Evolutionary conservation across 1,284 basidiomycete genomes (phyloP), one percentile per base, ranked within the genome.

Genomic region (Ustilago shanxiensis): DNA sequence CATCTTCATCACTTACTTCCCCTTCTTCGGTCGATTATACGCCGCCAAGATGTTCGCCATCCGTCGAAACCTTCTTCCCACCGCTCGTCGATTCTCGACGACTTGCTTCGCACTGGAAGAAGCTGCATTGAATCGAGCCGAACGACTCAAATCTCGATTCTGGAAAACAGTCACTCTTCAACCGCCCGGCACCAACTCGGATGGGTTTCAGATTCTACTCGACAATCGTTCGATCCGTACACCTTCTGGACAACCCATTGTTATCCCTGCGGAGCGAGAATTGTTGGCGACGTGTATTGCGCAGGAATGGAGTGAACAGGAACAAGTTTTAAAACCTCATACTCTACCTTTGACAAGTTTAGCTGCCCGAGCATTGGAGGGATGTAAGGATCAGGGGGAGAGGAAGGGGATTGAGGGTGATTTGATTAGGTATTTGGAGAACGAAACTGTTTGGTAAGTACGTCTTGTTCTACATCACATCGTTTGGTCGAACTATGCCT

Each of bases 221-320:
- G 96, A 99, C 88, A 90, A 90, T 70, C 90, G 95, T 28, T 88
- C 93, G 0, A 89, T 99, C 63, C 95, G 93, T 86, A 98, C 96
- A 18, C 95, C 96, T 0, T 89, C 88, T 0, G 95, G 95, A 7
- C 90, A 91, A 39, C 89, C 89, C 7, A 87, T 99, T 33, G 85
- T 91, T 28, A 84, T 99, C 18, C 95, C 95, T 0, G 86, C 88
- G 41, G 88, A 91, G 66, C 92, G 93, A 79, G 87, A 89, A 51
- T 86, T 96, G 35, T 88, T 93, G 20, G 95, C 96, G 1, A 89
- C 92, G 1, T 89, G 98, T 64, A 92, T 99, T 77, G 95, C 95
- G 11, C 90, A 92, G 66, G 96, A 99, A 88, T 99, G 96, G 96
- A 94, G 97, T 84, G 93, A 93, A 83, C 96, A 98, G 88, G 91